phyloP scores from a whole-genome alignment of 352 stramenopile genomes.

The Phytopythium aichiense region DNA sequence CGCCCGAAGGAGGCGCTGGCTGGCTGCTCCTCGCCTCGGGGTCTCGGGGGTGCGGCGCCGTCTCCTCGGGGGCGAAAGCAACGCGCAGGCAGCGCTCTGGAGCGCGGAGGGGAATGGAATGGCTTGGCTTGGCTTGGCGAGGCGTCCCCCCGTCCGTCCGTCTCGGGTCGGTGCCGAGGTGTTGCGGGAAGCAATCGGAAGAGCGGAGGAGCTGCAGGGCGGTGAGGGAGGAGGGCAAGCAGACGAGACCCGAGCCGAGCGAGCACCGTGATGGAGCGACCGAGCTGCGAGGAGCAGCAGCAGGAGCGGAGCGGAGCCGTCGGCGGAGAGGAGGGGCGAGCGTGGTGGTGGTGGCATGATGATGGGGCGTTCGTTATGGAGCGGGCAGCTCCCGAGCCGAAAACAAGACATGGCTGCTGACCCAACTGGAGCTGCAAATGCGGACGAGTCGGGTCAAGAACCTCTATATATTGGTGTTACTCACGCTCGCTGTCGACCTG shows the following conservation, averaged over 20 bases:
- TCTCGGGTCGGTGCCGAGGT: neutral
- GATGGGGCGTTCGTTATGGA: no score
- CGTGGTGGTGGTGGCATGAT: no score
- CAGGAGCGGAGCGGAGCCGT: no score
- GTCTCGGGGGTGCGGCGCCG: no score
- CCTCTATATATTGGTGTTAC: neutral
- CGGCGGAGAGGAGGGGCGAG: neutral
- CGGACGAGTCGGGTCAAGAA: neutral
- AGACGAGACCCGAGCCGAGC: neutral
- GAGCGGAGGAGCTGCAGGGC: neutral
- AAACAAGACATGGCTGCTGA: slow-evolving; percentile 1
- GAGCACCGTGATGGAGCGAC: neutral
- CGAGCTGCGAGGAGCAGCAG: neutral
- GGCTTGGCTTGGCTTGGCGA: neutral
- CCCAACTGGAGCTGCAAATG: slow-evolving; percentile 1
- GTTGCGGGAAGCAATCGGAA: neutral
- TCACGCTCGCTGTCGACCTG: neutral
- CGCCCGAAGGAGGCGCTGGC: no score
- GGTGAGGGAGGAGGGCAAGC: neutral
- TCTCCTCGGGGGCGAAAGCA: no score
- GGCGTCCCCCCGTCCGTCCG: neutral
- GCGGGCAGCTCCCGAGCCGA: neutral
- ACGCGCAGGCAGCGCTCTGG: no score
- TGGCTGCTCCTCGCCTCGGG: no score
- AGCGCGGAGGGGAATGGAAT: neutral